Conservation (phyloP, 495 filamentous ascomycete species). For the Endocarpon pusillum region DNA sequence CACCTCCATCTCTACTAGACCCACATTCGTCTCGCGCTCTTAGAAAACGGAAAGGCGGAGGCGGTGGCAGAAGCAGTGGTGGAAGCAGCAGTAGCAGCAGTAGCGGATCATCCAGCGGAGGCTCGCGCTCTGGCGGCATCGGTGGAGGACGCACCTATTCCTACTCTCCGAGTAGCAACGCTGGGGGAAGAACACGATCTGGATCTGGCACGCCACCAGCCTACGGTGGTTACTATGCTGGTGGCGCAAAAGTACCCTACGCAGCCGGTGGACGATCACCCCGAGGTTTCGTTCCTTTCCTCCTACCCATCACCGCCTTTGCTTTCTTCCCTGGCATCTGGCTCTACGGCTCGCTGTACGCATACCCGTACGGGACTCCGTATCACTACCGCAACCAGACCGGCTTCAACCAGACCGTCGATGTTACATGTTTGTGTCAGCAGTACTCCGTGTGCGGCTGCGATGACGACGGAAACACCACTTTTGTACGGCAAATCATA, state of each 20-base stretch:
- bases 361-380: slow-evolving; percentile 48
- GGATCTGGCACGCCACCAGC: slow-evolving; percentile 45
- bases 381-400: slow-evolving; percentile 30
- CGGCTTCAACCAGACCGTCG: slow-evolving; percentile 47
- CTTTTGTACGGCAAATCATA: slow-evolving; percentile 37
- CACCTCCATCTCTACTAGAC: too few relatives aligned
- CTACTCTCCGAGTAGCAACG: slow-evolving; percentile 20
- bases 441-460: slow-evolving; percentile 60
- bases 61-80: slow-evolving; percentile 21
- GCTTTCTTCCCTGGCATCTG: slow-evolving; percentile 41
- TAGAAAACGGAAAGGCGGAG: slow-evolving; percentile 34
- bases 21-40: too few relatives aligned
- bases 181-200: slow-evolving; percentile 44
- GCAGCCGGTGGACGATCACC: slow-evolving; percentile 37
- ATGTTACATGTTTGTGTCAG: slow-evolving; percentile 61
- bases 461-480: slow-evolving; percentile 50
- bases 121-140: slow-evolving; percentile 14
- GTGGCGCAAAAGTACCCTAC: slow-evolving; percentile 59
- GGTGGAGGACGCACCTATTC: slow-evolving; percentile 9
- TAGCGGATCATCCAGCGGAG: slow-evolving; percentile 13
- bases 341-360: slow-evolving; percentile 37
- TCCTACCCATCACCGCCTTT: slow-evolving; percentile 39
- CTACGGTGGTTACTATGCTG: slow-evolving; percentile 65
- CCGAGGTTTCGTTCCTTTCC: slow-evolving; percentile 37
- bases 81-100: slow-evolving; percentile 15